A percentile compares a stretch with the other conserved stretches of the same genome.
Conservation (phyloP, 2,329 filamentous ascomycete genomes). For the Colletotrichum sp. region DNA sequence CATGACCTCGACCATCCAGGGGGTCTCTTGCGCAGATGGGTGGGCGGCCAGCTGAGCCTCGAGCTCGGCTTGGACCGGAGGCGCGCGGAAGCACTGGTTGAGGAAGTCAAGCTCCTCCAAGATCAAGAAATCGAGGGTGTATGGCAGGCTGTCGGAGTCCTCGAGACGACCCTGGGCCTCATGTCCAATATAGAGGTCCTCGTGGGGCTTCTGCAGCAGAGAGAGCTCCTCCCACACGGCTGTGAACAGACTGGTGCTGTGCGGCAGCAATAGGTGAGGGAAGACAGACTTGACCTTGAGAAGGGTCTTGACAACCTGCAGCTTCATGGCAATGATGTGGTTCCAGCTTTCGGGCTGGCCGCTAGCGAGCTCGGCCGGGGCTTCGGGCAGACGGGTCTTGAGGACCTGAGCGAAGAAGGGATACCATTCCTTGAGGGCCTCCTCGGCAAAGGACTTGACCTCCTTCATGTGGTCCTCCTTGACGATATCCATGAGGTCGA, state of each 20-base stretch:
- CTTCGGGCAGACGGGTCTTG: constrained; percentile 76
- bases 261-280: constrained; percentile 78
- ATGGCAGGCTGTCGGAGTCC: constrained; percentile 89
- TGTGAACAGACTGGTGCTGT: constrained; percentile 83
- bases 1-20: constrained; percentile 89
- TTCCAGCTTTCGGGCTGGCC: constrained; percentile 75
- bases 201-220: constrained; percentile 73
- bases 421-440: constrained; percentile 82
- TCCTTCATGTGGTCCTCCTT: constrained; percentile 89
- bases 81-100: constrained; percentile 86
- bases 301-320: constrained; percentile 91
- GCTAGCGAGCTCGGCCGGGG: constrained; percentile 52
- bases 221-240: constrained; percentile 89
- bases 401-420: constrained; percentile 86
- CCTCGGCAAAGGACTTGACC: constrained; percentile 88
- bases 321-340: constrained; percentile 83
- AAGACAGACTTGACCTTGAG: constrained; percentile 88
- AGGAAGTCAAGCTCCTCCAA: constrained; percentile 95
- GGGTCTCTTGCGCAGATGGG: constrained; percentile 64
- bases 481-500: constrained; percentile 96
- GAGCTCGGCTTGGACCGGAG: constrained; percentile 88
- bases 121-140: constrained; percentile 91
- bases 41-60: constrained; percentile 74
- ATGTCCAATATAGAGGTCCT: constrained; percentile 83
- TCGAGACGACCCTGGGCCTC: constrained; percentile 88